phyloP scores from a whole-genome alignment of 768 basidiomycete genomes.

The Mycena olivaceomarginata region DNA sequence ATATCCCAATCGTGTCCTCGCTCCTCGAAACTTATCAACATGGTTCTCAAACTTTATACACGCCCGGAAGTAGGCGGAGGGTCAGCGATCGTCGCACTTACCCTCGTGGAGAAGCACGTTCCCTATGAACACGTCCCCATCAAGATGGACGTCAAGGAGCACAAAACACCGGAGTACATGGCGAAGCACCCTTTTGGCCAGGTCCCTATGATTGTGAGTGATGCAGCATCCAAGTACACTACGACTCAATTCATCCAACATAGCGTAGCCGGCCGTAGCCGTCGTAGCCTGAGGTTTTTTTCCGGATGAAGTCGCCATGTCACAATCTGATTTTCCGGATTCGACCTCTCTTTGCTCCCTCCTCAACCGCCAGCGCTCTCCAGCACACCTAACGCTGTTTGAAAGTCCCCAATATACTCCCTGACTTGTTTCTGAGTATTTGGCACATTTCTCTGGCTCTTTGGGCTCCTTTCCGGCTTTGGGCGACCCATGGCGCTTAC shows the following conservation, averaged over 20 bases:
- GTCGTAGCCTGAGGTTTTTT: no score
- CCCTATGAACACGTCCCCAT: conserved; percentile 1
- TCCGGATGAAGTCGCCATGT: no score
- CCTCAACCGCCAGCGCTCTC: background rate
- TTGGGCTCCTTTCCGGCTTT: background rate
- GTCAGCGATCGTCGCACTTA: background rate
- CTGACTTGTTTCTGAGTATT: background rate
- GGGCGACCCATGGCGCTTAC: background rate
- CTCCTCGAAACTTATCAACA: background rate
- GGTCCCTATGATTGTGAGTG: conserved; percentile 8
- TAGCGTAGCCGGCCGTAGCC: background rate
- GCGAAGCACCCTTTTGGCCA: conserved; percentile 13
- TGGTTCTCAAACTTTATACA: conserved; percentile 10
- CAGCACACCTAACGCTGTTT: conserved; percentile 1
- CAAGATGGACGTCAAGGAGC: background rate
- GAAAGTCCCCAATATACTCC: background rate
- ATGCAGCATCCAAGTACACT: background rate
- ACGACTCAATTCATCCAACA: background rate
- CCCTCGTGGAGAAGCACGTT: conserved; percentile 7
- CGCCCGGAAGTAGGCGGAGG: background rate
- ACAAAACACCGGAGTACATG: conserved; percentile 4
- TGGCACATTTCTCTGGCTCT: background rate
- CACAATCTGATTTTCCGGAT: no score
- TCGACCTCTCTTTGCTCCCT: background rate
- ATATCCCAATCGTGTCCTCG: no score